A percentile compares a stretch with the other conserved stretches of the same genome.
phyloP scores from a whole-genome alignment of 2,329 filamentous ascomycete genomes.

The Calonectria henricotiae region DNA sequence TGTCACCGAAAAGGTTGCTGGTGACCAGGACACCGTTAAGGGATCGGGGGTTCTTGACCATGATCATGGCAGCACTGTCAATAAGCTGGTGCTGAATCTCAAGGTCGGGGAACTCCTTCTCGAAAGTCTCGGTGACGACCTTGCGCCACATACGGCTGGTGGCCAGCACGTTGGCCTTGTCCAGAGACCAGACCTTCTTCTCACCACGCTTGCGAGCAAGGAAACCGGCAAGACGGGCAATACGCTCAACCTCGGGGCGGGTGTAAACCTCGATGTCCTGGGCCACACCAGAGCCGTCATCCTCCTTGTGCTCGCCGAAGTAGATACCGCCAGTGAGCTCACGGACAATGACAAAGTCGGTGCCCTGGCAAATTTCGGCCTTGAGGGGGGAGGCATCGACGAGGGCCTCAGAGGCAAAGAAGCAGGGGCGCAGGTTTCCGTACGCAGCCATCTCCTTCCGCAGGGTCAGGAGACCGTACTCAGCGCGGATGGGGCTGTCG shows the following conservation, averaged over 20 bases:
- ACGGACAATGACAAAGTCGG: constrained; percentile 93
- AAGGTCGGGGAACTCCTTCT: constrained; percentile 89
- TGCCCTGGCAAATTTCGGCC: constrained; percentile 86
- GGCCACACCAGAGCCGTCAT: constrained; percentile 80
- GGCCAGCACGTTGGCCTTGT: constrained; percentile 97
- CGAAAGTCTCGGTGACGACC: constrained; percentile 87
- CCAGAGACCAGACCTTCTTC: constrained; percentile 84
- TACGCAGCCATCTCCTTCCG: constrained; percentile 96
- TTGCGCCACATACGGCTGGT: constrained; percentile 92
- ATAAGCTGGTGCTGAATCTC: constrained; percentile 92
- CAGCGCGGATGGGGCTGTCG: constrained; percentile 87
- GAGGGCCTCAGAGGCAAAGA: constrained; percentile 90
- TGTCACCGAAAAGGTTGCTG: constrained; percentile 96
- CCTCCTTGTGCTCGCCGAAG: constrained; percentile 87
- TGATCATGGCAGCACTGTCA: constrained; percentile 96
- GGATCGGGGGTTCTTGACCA: constrained; percentile 92
- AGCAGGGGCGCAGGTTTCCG: constrained; percentile 96
- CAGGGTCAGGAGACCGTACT: constrained; percentile 91
- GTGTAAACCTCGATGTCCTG: constrained; percentile 92
- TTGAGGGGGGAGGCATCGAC: constrained; percentile 91
- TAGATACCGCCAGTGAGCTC: constrained; percentile 96
- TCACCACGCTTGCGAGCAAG: constrained; percentile 83
- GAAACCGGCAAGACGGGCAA: constrained; percentile 86
- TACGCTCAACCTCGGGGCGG: constrained; percentile 87
- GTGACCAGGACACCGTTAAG: constrained; percentile 94